These are phyloP conservation scores for Xylaria acuta DNA, from an alignment of 495 filamentous ascomycete species.

Conservation along the genomic window DNA sequence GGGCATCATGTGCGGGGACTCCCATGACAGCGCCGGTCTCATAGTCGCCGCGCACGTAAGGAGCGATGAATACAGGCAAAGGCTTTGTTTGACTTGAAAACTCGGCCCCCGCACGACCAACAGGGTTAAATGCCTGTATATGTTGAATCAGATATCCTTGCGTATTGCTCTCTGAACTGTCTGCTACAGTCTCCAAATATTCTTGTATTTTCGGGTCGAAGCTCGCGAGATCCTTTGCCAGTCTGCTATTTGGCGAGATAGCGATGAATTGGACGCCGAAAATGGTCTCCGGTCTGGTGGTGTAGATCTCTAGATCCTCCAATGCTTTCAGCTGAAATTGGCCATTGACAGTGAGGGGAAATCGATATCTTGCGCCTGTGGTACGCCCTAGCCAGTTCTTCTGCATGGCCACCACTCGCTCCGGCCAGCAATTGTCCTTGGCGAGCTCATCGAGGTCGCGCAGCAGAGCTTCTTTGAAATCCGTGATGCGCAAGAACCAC, in stretches of 20 bases:
- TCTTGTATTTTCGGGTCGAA: constrained; percentile 63
- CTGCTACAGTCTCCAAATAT: constrained; percentile 69
- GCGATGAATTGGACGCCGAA: constrained; percentile 86
- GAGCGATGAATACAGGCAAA: constrained; percentile 79
- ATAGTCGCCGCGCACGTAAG: constrained; percentile 87
- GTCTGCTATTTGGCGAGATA: constrained; percentile 72
- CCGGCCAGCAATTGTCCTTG: constrained; percentile 73
- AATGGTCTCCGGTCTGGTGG: constrained; percentile 82
- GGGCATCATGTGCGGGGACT: constrained; percentile 81
- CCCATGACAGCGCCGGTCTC: constrained; percentile 93
- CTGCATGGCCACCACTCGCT: constrained; percentile 82
- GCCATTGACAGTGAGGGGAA: constrained; percentile 56
- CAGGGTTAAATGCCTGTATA: constrained; percentile 69
- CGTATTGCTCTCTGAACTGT: constrained; percentile 73
- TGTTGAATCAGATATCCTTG: constrained; percentile 70
- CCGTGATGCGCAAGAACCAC: constrained; percentile 88
- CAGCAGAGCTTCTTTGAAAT: constrained; percentile 75
- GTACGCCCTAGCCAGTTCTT: constrained; percentile 88
- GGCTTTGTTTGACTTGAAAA: constrained; percentile 37
- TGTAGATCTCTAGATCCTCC: constrained; percentile 67
- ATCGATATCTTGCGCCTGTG: constrained; percentile 72
- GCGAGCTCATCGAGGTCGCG: constrained; percentile 71
- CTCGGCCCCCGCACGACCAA: constrained; percentile 58
- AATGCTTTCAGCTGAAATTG: constrained; percentile 51
- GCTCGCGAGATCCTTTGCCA: constrained; percentile 68